Conservation (phyloP, 2,329 filamentous ascomycete genomes). For the Curvularia verruculosa region DNA sequence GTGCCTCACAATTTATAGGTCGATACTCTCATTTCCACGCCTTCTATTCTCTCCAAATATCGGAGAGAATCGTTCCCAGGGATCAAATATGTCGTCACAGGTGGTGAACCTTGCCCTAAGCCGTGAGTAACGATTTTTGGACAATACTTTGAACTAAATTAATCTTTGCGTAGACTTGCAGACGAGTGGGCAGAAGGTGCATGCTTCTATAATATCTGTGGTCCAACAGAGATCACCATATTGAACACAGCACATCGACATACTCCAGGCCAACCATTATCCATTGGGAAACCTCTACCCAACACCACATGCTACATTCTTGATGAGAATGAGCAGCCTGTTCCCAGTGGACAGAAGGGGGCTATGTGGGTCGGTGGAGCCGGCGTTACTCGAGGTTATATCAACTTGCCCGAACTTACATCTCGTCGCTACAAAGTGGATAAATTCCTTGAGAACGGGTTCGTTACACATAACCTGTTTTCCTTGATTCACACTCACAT, state of each 20-base stretch:
- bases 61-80: slow-evolving; percentile 56
- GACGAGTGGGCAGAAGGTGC: slow-evolving; percentile 60
- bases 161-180: slow-evolving; percentile 51
- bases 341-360: slow-evolving; percentile 57
- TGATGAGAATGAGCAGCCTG: slow-evolving; percentile 55
- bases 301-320: slow-evolving; percentile 64
- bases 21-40: slow-evolving; percentile 63
- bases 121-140: slow-evolving; percentile 41
- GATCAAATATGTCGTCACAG: slow-evolving; percentile 60
- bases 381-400: slow-evolving; percentile 62
- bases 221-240: slow-evolving; percentile 66
- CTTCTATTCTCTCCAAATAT: slow-evolving; percentile 62
- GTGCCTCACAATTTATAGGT: slow-evolving; percentile 46
- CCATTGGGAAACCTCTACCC: slow-evolving; percentile 62
- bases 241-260: slow-evolving; percentile 64
- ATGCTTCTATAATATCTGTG: slow-evolving; percentile 60
- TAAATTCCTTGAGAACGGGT: slow-evolving; percentile 60
- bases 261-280: slow-evolving; percentile 53
- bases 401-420: slow-evolving; percentile 61
- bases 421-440: slow-evolving; percentile 58
- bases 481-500: not conserved
- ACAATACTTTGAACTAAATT: not conserved
- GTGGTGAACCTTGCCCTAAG: slow-evolving; percentile 60
- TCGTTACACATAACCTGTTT: slow-evolving; percentile 10
- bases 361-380: slow-evolving; percentile 64